Conservation (phyloP, 139 green algal genomes). For the Medakamo hakoo region DNA sequence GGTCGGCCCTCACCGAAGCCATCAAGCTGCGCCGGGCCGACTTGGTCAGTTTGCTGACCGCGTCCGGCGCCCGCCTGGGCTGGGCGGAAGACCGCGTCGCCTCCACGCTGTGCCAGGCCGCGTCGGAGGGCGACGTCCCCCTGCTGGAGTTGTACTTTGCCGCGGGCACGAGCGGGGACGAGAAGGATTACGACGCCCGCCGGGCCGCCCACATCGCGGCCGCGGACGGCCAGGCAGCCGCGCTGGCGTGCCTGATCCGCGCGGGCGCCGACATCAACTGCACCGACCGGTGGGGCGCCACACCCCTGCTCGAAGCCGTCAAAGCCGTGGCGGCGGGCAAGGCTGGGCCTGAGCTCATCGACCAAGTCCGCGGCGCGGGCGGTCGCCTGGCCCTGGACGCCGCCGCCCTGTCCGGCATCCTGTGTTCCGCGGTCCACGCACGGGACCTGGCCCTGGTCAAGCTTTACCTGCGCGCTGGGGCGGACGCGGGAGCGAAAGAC, state of each 20-base stretch:
- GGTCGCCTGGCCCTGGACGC: background rate
- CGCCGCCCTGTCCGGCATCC: background rate
- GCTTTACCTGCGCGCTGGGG: slow-evolving; percentile 27
- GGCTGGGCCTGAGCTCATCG: no score
- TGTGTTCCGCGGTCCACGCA: background rate
- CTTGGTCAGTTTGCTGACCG: slow-evolving; percentile 9
- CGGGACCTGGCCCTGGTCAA: slow-evolving; percentile 23
- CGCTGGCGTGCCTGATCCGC: slow-evolving; percentile 20
- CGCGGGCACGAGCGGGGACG: slow-evolving; percentile 24
- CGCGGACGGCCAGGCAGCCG: slow-evolving; percentile 31
- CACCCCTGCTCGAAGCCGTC: slow-evolving; percentile 15
- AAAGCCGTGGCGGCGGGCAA: background rate
- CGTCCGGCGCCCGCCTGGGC: slow-evolving; percentile 1
- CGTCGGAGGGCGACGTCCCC: slow-evolving; percentile 16
- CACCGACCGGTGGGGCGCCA: slow-evolving; percentile 25
- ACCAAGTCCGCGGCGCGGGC: no score
- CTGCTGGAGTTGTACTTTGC: slow-evolving; percentile 26
- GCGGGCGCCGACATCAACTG: slow-evolving; percentile 5
- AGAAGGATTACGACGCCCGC: slow-evolving; percentile 39
- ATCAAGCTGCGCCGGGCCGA: slow-evolving; percentile 21
- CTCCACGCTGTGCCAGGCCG: slow-evolving; percentile 13
- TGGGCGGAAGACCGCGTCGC: slow-evolving; percentile 1
- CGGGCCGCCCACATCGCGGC: slow-evolving; percentile 43
- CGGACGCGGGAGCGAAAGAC: slow-evolving; percentile 25
- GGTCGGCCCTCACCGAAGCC: slow-evolving; percentile 25